Evolutionary conservation across 2,329 filamentous ascomycete genomes (phyloP).

Genomic region (Apiospora aurea): DNA sequence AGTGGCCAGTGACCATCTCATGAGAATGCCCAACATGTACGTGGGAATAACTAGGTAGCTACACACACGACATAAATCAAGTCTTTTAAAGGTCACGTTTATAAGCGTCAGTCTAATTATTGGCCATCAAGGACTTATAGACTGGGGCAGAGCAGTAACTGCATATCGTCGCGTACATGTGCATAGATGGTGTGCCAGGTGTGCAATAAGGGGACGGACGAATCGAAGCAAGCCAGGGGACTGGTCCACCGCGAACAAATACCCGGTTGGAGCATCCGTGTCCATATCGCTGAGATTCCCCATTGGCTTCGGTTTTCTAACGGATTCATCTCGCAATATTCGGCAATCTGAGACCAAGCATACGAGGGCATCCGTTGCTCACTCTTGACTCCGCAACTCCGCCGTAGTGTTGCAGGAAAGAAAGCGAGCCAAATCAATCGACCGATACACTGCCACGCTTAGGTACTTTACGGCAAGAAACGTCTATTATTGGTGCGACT

Average conservation of each 20-base stretch:
- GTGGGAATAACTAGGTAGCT: no score
- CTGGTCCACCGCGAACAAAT: neutral
- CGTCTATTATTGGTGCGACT: neutral
- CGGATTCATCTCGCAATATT: neutral
- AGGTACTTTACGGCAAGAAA: neutral
- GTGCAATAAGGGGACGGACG: no score
- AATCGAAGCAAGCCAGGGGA: neutral
- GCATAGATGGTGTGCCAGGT: no score
- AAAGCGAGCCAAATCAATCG: neutral
- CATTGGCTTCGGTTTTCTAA: neutral
- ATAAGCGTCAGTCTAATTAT: neutral
- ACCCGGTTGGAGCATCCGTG: neutral
- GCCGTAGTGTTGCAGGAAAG: neutral
- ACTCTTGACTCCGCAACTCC: neutral
- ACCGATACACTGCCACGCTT: neutral
- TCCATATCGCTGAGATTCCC: neutral
- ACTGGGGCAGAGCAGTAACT: neutral
- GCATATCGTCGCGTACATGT: neutral
- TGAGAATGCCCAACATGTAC: neutral
- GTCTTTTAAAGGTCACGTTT: no score
- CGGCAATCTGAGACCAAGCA: constrained; percentile 8
- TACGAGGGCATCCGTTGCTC: neutral
- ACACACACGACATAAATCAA: no score
- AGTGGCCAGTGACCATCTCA: neutral
- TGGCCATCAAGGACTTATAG: neutral